These are phyloP conservation scores for Pythium monospermum DNA, from an alignment of 352 stramenopile genomes.

Conservation along the genomic window DNA sequence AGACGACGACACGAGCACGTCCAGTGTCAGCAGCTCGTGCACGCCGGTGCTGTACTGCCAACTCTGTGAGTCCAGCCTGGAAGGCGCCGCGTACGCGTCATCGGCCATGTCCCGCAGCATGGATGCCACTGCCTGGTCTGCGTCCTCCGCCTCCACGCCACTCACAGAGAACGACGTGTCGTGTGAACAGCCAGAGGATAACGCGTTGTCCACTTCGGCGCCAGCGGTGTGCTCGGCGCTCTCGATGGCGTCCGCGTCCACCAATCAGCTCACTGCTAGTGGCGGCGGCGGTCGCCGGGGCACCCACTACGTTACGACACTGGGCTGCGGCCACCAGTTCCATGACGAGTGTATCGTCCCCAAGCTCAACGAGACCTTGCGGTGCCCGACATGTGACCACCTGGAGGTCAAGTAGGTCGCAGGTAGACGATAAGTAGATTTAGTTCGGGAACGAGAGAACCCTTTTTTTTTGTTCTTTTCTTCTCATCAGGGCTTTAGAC, in stretches of 20 bases:
- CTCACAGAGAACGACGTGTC: conserved; percentile 23
- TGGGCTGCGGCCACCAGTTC: conserved; percentile 74
- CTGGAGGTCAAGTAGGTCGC: conserved; percentile 28
- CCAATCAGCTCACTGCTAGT: too few species aligned
- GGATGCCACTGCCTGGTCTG: background rate
- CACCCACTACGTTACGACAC: conserved; percentile 63
- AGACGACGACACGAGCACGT: conserved; percentile 28
- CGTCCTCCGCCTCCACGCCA: conserved; percentile 17
- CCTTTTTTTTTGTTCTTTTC: background rate
- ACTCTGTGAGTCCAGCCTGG: conserved; percentile 40
- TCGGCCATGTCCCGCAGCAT: background rate
- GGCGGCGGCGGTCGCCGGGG: conserved; percentile 11
- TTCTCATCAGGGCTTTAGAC: too few species aligned
- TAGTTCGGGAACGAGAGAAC: background rate
- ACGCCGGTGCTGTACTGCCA: conserved; percentile 19
- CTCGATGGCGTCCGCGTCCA: conserved; percentile 5
- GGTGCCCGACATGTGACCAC: conserved; percentile 59
- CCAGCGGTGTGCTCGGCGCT: conserved; percentile 14
- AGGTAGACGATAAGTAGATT: background rate
- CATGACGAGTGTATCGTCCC: conserved; percentile 82
- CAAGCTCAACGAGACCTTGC: conserved; percentile 64
- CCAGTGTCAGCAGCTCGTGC: conserved; percentile 16
- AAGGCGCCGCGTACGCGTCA: conserved; percentile 35
- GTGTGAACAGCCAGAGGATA: background rate
- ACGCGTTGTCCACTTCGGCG: conserved; percentile 7